Conservation (phyloP, 2,329 filamentous ascomycete genomes). For the Endoconidiophora laricicola region DNA sequence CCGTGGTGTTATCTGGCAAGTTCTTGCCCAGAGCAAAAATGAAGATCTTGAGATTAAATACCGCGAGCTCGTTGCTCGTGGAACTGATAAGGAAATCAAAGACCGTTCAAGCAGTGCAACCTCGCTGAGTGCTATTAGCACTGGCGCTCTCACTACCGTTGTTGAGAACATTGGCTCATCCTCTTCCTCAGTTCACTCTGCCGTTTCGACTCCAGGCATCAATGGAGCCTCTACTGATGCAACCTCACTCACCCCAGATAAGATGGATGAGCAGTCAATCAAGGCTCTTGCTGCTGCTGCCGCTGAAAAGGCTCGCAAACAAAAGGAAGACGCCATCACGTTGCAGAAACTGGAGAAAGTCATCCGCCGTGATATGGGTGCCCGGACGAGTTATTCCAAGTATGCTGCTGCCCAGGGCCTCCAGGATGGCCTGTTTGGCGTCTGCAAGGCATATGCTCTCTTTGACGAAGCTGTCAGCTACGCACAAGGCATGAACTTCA, state of each 20-base stretch:
- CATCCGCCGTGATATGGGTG: slow-evolving; percentile 80
- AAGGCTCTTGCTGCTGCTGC: slow-evolving; percentile 48
- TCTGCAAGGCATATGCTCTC: slow-evolving; percentile 94
- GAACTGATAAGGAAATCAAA: slow-evolving; percentile 59
- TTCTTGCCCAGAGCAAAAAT: slow-evolving; percentile 87
- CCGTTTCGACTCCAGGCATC: slow-evolving; percentile 55
- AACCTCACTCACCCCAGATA: slow-evolving; percentile 29
- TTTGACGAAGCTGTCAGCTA: slow-evolving; percentile 93
- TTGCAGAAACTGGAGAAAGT: slow-evolving; percentile 76
- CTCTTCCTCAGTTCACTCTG: slow-evolving; percentile 70
- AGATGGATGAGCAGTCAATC: slow-evolving; percentile 43
- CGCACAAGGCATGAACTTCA: slow-evolving; percentile 97
- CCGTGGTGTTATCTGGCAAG: slow-evolving; percentile 97
- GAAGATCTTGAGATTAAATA: slow-evolving; percentile 81
- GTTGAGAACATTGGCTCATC: slow-evolving; percentile 60
- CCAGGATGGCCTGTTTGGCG: slow-evolving; percentile 83
- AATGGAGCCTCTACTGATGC: slow-evolving; percentile 31
- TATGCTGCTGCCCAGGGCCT: slow-evolving; percentile 81
- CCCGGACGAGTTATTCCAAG: slow-evolving; percentile 90
- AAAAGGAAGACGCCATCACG: slow-evolving; percentile 58
- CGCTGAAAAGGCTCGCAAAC: slow-evolving; percentile 58
- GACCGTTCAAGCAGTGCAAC: slow-evolving; percentile 40
- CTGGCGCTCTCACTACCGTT: slow-evolving; percentile 37
- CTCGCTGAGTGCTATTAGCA: slow-evolving; percentile 31
- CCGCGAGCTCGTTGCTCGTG: slow-evolving; percentile 59